Conservation (phyloP, 2,329 filamentous ascomycete genomes). For the Venturia carpophila region DNA sequence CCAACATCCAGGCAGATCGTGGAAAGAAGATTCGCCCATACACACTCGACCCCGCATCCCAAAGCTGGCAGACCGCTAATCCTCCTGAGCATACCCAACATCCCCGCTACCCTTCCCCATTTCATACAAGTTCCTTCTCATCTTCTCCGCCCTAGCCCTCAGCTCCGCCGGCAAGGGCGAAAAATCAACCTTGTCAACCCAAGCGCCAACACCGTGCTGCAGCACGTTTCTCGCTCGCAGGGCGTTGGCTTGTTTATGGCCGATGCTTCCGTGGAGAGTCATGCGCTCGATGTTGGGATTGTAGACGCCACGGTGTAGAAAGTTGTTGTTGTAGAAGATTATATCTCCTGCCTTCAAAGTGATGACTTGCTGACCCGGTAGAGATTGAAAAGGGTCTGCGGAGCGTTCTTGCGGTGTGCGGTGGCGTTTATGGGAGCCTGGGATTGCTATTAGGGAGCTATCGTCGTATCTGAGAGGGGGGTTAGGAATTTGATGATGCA, state of each 20-base stretch:
- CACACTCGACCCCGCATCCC: no score
- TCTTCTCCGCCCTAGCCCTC: constrained; percentile 48
- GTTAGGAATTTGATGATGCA: not conserved
- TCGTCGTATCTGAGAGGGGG: constrained; percentile 46
- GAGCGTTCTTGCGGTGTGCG: constrained; percentile 61
- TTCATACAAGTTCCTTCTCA: constrained; percentile 53
- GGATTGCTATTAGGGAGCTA: constrained; percentile 62
- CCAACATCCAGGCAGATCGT: no score
- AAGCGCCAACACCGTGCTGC: constrained; percentile 64
- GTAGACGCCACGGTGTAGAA: constrained; percentile 67
- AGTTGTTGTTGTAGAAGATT: constrained; percentile 88
- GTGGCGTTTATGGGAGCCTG: constrained; percentile 64
- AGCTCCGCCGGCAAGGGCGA: constrained; percentile 34
- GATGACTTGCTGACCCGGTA: constrained; percentile 61
- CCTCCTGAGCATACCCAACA: constrained; percentile 56
- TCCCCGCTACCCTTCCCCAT: constrained; percentile 54
- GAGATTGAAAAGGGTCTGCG: constrained; percentile 56
- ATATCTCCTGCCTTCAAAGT: constrained; percentile 64
- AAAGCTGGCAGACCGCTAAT: constrained; percentile 27
- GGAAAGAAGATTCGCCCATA: no score
- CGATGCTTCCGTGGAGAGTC: constrained; percentile 67
- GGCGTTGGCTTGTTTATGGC: constrained; percentile 47
- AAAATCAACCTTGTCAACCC: constrained; percentile 56
- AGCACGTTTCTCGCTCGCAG: constrained; percentile 62
- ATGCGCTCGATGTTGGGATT: constrained; percentile 51